phyloP scores from a whole-genome alignment of 164 flowering plant genomes.

The Protea cynaroides region DNA sequence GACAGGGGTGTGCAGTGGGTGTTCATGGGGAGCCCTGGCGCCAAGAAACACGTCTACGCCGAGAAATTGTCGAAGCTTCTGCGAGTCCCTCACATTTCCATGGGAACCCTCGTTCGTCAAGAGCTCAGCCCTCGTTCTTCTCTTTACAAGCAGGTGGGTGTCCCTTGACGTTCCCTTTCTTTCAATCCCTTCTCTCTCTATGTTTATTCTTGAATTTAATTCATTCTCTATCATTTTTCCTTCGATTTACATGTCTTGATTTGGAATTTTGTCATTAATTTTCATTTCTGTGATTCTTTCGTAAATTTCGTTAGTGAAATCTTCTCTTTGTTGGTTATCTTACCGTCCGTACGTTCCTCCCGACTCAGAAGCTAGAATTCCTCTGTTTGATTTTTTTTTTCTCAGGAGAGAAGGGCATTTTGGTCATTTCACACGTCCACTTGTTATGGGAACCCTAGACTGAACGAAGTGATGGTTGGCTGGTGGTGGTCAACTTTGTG shows the following conservation, averaged over 20 bases:
- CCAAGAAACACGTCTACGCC: constrained; percentile 65
- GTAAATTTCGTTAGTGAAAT: too few species aligned
- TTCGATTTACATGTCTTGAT: neutral
- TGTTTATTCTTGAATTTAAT: neutral
- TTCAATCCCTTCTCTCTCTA: neutral
- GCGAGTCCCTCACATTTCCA: constrained; percentile 84
- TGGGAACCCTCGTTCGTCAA: constrained; percentile 76
- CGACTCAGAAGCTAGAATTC: too few species aligned
- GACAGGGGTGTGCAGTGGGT: constrained; percentile 86
- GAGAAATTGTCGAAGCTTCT: constrained; percentile 80
- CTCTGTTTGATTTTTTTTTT: too few species aligned
- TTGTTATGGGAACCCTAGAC: too few species aligned
- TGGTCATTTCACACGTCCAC: too few species aligned
- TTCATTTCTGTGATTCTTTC: too few species aligned
- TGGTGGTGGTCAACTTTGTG: too few species aligned
- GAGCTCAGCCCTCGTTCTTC: constrained; percentile 77
- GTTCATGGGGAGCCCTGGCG: constrained; percentile 71
- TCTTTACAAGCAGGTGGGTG: constrained; percentile 69
- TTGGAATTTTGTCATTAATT: too few species aligned
- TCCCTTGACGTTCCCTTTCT: neutral
- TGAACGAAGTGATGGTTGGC: too few species aligned
- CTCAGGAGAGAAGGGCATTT: too few species aligned
- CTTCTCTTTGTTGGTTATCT: too few species aligned
- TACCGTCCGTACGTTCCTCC: too few species aligned
- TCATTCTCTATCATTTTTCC: neutral